Conservation (phyloP, 1,139 yeast genomes). For the Pichia sp. region DNA sequence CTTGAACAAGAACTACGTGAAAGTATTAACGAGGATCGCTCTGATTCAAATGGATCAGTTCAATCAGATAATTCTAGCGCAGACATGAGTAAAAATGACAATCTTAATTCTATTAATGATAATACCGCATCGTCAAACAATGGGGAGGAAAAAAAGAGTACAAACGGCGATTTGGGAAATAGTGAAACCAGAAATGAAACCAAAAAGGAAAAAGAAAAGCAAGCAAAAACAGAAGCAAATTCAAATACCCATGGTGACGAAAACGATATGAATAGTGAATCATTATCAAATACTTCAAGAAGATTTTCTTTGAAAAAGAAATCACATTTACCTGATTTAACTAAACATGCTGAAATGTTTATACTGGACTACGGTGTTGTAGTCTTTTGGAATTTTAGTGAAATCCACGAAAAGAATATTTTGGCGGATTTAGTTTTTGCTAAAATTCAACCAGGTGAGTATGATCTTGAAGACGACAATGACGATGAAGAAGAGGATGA, state of each 20-base stretch:
- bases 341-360: constrained; percentile 86
- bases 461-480: constrained; percentile 26
- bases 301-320: constrained; percentile 14
- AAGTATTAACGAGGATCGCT: constrained; percentile 8
- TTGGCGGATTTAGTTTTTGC: constrained; percentile 90
- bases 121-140: neutral
- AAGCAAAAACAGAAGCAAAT: neutral
- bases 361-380: constrained; percentile 88
- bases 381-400: constrained; percentile 95
- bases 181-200: neutral
- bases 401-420: constrained; percentile 84
- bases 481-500: constrained; percentile 28
- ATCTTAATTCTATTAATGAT: neutral
- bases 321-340: constrained; percentile 38
- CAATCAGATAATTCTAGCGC: neutral
- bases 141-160: neutral
- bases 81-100: neutral
- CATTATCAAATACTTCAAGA: neutral
- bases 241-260: neutral
- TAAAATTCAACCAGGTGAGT: constrained; percentile 33
- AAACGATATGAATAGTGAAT: neutral
- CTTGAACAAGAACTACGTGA: constrained; percentile 21
- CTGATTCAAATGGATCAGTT: constrained; percentile 9
- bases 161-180: neutral
- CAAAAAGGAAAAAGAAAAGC: neutral